phyloP scores from a whole-genome alignment of 805 yeast genomes.

The Ogataea methylovora region DNA sequence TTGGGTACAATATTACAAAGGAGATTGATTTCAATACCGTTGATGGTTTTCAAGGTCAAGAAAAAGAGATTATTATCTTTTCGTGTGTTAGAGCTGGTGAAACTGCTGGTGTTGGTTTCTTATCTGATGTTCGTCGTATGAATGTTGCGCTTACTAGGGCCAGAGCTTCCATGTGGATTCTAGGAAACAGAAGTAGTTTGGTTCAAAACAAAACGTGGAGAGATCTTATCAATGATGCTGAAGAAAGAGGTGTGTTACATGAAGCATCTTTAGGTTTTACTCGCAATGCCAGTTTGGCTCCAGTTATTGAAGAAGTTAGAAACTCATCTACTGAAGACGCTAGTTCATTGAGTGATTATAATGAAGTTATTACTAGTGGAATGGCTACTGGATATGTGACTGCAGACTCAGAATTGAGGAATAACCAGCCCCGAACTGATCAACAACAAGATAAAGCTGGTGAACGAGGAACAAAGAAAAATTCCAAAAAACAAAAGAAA shows the following conservation, averaged over 20 bases:
- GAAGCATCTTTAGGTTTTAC: too few relatives aligned
- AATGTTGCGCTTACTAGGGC: conserved; percentile 97
- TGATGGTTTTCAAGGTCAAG: conserved; percentile 98
- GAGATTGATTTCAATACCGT: conserved; percentile 87
- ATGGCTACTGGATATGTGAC: too few relatives aligned
- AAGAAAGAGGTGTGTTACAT: conserved; percentile 33
- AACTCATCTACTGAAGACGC: too few relatives aligned
- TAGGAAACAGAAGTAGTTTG: conserved; percentile 73
- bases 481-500: too few relatives aligned
- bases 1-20: conserved; percentile 55
- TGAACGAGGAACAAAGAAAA: too few relatives aligned
- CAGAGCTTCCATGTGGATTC: conserved; percentile 81
- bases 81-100: conserved; percentile 91
- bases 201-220: conserved; percentile 65
- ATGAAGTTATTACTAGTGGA: too few relatives aligned
- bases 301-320: too few relatives aligned
- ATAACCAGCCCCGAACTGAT: too few relatives aligned
- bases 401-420: too few relatives aligned
- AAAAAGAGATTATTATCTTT: conserved; percentile 86
- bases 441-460: too few relatives aligned
- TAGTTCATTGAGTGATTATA: too few relatives aligned
- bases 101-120: conserved; percentile 70
- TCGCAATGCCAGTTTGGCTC: too few relatives aligned
- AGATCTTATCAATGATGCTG: conserved; percentile 60
- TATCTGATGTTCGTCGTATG: conserved; percentile 90